phyloP scores from a whole-genome alignment of 139 green algal species.

The Closterium sp. region DNA sequence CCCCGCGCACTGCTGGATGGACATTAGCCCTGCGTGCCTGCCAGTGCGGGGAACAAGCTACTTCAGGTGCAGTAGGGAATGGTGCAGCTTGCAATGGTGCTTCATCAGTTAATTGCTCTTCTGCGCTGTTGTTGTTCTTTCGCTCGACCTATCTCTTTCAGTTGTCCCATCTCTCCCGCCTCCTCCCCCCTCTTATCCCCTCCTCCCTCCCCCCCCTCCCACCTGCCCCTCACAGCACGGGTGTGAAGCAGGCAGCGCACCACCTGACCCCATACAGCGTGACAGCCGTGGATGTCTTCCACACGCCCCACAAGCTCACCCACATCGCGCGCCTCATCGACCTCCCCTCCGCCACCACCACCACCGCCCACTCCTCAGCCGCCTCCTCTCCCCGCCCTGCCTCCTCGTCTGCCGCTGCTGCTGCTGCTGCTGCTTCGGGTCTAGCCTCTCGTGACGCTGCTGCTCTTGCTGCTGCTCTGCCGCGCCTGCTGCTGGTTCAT shows the following conservation, averaged over 20 bases:
- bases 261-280: not conserved
- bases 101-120: not conserved
- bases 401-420: not conserved
- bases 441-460: not conserved
- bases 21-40: not conserved
- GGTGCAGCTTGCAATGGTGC: not conserved
- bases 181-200: not conserved
- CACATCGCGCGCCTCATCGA: not conserved
- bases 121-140: too few species aligned
- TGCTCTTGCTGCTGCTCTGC: not conserved
- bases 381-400: not conserved
- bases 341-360: not conserved
- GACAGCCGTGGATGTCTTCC: not conserved
- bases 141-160: too few species aligned
- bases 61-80: not conserved
- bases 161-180: too few species aligned
- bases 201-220: not conserved
- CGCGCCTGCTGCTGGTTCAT: not conserved
- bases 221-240: not conserved
- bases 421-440: not conserved
- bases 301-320: not conserved
- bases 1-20: not conserved
- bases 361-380: not conserved
- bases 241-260: not conserved
- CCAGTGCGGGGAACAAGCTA: not conserved